A percentile compares a stretch with the other conserved stretches of the same genome.
Conservation (phyloP, 2,329 filamentous ascomycete species). For the Raffaelea ambrosiae region DNA sequence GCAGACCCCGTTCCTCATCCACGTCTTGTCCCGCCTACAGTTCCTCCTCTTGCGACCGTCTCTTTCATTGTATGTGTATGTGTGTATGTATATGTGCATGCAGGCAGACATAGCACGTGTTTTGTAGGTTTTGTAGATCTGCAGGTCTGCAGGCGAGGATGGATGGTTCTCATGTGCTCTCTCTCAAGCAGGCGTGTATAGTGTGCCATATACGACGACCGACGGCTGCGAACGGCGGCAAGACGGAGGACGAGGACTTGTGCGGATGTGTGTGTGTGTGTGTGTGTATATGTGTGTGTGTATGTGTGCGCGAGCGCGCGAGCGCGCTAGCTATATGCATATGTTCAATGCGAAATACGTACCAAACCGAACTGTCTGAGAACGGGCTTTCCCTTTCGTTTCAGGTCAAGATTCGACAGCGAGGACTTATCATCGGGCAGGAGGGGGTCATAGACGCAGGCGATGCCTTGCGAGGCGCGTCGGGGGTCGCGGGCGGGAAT, state of each 20-base stretch:
- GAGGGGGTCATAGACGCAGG: slow-evolving; percentile 54
- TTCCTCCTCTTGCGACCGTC: slow-evolving; percentile 12
- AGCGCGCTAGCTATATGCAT: not conserved
- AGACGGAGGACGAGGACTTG: slow-evolving; percentile 5
- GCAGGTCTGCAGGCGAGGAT: not conserved
- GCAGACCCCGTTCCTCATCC: slow-evolving; percentile 15
- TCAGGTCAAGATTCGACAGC: slow-evolving; percentile 36
- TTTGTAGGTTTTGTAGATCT: not conserved
- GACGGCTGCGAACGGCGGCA: not conserved
- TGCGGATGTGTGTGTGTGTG: too few relatives aligned
- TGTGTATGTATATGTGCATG: slow-evolving; percentile 8
- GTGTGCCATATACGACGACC: not conserved
- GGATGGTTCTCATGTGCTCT: not conserved
- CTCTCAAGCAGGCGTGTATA: not conserved
- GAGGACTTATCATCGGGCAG: slow-evolving; percentile 33
- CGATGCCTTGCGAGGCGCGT: slow-evolving; percentile 45
- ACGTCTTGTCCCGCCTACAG: not conserved
- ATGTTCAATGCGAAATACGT: slow-evolving; percentile 40
- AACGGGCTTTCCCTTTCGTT: slow-evolving; percentile 49
- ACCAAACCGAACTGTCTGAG: slow-evolving; percentile 59
- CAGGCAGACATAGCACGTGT: not conserved
- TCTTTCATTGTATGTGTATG: slow-evolving; percentile 6
- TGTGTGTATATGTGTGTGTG: slow-evolving; percentile 17
- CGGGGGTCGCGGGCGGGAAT: slow-evolving; percentile 48
- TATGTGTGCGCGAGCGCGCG: too few relatives aligned